Evolutionary conservation across 1,139 yeast genomes (phyloP), one percentile per base, ranked within the genome.

Genomic region (Kodamaea plutei): DNA sequence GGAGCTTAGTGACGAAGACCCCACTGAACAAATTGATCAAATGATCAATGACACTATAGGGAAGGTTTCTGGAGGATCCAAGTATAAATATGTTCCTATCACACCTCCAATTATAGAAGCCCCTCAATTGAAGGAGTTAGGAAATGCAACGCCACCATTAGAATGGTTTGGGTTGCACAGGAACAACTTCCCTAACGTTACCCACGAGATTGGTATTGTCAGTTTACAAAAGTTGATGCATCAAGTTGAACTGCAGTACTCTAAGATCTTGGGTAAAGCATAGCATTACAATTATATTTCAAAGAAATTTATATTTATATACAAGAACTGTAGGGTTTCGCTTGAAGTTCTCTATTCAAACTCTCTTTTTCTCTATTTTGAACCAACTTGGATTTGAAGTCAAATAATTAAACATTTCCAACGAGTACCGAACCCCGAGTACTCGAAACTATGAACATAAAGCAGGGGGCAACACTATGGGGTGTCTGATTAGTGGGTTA

Each of bases 111-210:
- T 76, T 7, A 87, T 91, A 27, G 94, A 84, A 39, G 85, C 91
- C 15, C 97, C 97, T 1, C 93, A 82, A 46, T 64, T 91, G 45
- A 78, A 79, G 47, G 97, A 91, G 50, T 67, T 91, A 49, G 97
- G 97, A 18, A 91, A 84, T 57, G 97, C 96, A 1, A 91, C 98
- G 0, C 98, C 98, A 1, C 97, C 98, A 2, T 62, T 91, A 39
- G 97, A 91, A 54, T 91, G 98, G 98, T 84, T 91, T 61, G 98
- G 98, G 1, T 68, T 91, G 19, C 93, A 91, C 52, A 69, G 97
- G 44, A 76, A 80, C 45, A 76, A 79, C 43, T 77, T 91, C 43
- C 98, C 98, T 0, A 79, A 83, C 29, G 69, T 84, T 34, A 83
- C 95, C 0, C 96, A 91, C 50, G 91, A 85, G 52, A 61, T 76